A percentile compares a stretch with the other conserved stretches of the same genome.
These are phyloP conservation scores for Ailanthus altissimus DNA, from an alignment of 345 rosid species.

Conservation along the genomic window DNA sequence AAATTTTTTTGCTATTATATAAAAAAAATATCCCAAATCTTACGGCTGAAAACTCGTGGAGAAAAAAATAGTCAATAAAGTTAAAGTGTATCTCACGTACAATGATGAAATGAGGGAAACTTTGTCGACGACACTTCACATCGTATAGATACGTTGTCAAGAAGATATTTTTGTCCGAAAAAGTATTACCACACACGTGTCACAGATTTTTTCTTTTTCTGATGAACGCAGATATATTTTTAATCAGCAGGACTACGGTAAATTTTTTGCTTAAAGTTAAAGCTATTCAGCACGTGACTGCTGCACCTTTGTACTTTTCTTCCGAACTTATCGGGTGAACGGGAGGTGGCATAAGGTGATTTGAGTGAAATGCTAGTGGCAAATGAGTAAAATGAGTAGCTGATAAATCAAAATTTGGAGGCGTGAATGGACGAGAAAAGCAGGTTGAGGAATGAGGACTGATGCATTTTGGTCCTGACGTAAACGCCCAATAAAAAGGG, in stretches of 20 bases:
- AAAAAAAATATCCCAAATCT: no score
- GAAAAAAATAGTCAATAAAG: background rate
- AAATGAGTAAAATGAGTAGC: background rate
- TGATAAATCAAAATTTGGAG: background rate
- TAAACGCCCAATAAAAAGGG: background rate
- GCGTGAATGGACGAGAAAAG: background rate
- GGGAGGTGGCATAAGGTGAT: background rate
- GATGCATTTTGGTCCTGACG: background rate
- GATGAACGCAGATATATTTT: no score
- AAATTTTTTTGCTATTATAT: no score
- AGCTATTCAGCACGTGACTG: background rate
- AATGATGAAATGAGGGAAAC: background rate
- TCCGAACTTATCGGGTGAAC: background rate
- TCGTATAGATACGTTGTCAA: background rate
- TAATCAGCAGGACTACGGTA: background rate
- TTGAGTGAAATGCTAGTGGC: background rate
- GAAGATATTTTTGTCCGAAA: conserved; percentile 15
- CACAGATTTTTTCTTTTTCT: no score
- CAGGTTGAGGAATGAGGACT: no score
- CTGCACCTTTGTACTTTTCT: background rate
- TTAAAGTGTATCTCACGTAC: background rate
- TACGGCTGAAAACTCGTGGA: background rate
- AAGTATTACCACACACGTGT: conserved; percentile 6
- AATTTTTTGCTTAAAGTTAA: background rate
- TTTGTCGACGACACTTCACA: background rate